A percentile compares a stretch with the other conserved stretches of the same genome.
These are phyloP conservation scores for Sphaerobolus stellatus DNA, from an alignment of 1,284 basidiomycete species.

Conservation along the genomic window DNA sequence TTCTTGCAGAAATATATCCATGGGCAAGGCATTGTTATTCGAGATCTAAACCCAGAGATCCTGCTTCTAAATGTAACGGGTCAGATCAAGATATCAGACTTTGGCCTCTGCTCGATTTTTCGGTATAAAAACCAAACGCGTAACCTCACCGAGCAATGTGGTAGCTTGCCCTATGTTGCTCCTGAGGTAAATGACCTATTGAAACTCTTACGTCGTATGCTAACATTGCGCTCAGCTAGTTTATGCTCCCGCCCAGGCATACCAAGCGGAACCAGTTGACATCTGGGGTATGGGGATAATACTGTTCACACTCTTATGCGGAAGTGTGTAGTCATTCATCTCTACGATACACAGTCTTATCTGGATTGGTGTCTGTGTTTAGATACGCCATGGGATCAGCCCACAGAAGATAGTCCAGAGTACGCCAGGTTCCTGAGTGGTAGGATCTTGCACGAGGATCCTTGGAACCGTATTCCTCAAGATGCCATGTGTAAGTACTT, in stretches of 20 bases:
- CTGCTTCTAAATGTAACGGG: slow-evolving; percentile 79
- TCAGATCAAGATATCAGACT: slow-evolving; percentile 90
- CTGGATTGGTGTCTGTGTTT: background rate
- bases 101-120: slow-evolving; percentile 92
- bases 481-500: slow-evolving; percentile 58
- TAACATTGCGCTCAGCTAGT: slow-evolving; percentile 41
- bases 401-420: slow-evolving; percentile 76
- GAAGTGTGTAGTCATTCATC: slow-evolving; percentile 63
- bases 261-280: slow-evolving; percentile 91
- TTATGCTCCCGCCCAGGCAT: slow-evolving; percentile 47
- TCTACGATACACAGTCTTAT: background rate
- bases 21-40: slow-evolving; percentile 87
- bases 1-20: slow-evolving; percentile 76
- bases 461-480: slow-evolving; percentile 77
- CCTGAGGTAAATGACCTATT: slow-evolving; percentile 68
- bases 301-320: slow-evolving; percentile 86
- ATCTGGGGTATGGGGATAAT: slow-evolving; percentile 98
- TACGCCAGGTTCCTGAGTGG: slow-evolving; percentile 77
- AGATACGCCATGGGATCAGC: slow-evolving; percentile 99
- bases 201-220: slow-evolving; percentile 1
- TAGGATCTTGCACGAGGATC: slow-evolving; percentile 71
- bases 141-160: slow-evolving; percentile 77
- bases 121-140: slow-evolving; percentile 81
- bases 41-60: slow-evolving; percentile 95
- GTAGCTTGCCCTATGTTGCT: slow-evolving; percentile 93